Conservation (phyloP, 2,329 filamentous ascomycete species). For the Aspergillus oerlinghausenensis region DNA sequence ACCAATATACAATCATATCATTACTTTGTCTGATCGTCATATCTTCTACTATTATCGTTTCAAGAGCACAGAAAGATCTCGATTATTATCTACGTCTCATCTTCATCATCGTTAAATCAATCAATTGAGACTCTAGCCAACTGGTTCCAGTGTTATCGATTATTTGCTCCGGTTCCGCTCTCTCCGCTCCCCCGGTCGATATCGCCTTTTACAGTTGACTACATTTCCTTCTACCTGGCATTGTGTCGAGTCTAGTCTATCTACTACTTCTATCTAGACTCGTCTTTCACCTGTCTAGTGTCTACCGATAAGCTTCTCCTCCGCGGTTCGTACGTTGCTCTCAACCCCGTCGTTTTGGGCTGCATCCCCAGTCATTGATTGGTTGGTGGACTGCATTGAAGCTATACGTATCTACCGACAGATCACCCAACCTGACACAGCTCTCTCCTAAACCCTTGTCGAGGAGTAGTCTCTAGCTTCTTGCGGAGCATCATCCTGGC, state of each 20-base stretch:
- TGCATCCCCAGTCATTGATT: slow-evolving; percentile 12
- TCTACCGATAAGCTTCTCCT: slow-evolving; percentile 23
- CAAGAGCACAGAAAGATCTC: neutral
- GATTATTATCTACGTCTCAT: slow-evolving; percentile 1
- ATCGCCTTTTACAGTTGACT: neutral
- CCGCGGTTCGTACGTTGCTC: slow-evolving; percentile 17
- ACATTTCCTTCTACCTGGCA: neutral
- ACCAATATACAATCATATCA: neutral
- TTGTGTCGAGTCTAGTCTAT: neutral
- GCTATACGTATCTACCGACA: slow-evolving; percentile 4
- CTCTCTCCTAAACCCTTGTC: neutral
- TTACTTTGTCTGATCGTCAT: neutral
- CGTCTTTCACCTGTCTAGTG: slow-evolving; percentile 2
- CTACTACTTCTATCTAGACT: neutral
- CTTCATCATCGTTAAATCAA: neutral
- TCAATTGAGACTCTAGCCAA: neutral
- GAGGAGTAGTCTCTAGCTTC: slow-evolving; percentile 5
- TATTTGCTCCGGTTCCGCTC: slow-evolving; percentile 18
- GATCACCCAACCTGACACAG: neutral
- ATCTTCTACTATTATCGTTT: neutral
- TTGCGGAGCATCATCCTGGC: slow-evolving; percentile 10
- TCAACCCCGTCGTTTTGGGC: neutral
- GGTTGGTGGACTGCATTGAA: slow-evolving; percentile 15
- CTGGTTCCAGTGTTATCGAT: slow-evolving; percentile 3
- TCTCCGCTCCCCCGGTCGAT: slow-evolving; percentile 1